Conservation (phyloP, 148 eudicot species). For the Euryodendron excelsum region DNA sequence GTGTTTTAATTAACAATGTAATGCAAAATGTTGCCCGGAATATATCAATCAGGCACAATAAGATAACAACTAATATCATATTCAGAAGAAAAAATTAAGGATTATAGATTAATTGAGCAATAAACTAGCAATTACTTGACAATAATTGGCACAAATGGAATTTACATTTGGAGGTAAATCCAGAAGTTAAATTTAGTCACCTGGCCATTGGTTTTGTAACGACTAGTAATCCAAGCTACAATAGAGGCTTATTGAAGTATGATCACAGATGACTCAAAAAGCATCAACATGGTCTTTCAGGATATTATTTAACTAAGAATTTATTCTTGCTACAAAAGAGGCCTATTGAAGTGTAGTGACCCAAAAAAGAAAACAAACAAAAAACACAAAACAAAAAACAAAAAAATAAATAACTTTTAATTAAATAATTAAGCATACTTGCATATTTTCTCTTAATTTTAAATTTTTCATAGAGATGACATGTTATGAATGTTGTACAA, state of each 20-base stretch:
- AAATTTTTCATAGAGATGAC: too few species aligned
- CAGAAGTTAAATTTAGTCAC: background rate
- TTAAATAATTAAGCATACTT: too few species aligned
- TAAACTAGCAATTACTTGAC: too few species aligned
- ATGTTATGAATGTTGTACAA: too few species aligned
- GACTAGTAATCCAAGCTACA: background rate
- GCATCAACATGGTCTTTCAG: background rate
- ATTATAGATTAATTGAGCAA: too few species aligned
- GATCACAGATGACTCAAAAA: background rate
- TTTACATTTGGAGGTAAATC: background rate
- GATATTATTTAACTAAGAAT: background rate
- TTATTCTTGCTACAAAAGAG: background rate
- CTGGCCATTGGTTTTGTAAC: background rate
- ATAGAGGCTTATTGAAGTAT: background rate
- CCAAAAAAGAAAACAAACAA: too few species aligned
- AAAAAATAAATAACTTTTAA: too few species aligned
- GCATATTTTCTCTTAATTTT: too few species aligned
- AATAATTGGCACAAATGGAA: background rate
- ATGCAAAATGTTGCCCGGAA: background rate
- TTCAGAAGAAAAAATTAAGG: background rate
- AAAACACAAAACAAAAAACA: too few species aligned
- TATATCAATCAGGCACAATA: background rate
- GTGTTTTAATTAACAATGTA: background rate
- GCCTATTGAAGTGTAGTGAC: too few species aligned
- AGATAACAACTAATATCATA: background rate